Evolutionary conservation across 2,329 filamentous ascomycete genomes (phyloP), one percentile per base, ranked within the genome.

Genomic region (Aspergillus ustus): DNA sequence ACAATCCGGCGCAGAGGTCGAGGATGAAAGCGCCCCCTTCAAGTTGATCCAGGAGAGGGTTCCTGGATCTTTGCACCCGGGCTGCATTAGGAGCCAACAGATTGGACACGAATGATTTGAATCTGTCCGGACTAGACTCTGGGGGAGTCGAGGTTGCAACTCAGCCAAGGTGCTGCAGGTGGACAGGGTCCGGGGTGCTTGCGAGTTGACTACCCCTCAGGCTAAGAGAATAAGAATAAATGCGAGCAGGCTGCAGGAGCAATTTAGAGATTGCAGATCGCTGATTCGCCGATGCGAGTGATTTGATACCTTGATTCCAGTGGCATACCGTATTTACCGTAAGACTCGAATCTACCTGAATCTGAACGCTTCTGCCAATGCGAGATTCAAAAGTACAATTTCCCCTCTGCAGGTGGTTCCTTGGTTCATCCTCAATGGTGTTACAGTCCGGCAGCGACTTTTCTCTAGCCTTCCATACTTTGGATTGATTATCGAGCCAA

Each of bases 171-270:
- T 55, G 29, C 60, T 64, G 63, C 61, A 60, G 62, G 59, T 64
- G 52, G 57, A 64, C 64, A 67, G 60, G 65, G 65, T 67, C 65
- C 48, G 57, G 66, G 66, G 62, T 63, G 40, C 55, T 22, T 59
- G 52, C 29, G 13, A 50, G 46, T 52, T 50, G 44, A 28, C 48
- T 34, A 13, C 34, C 34, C 34, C 34, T 40, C 34, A 40, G 34
- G 34, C 34, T 40, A 40, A 40, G 34, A 40, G 11, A 40, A 40
- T 40, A 40, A 40, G 34, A 40, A 40, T 40, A 40, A 40, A 40
- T 40, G 34, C 34, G 34, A 40, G 15, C 37, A 15, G 44, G 50
- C 45, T 28, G 46, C 44, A 57, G 48, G 55, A 55, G 28, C 37
- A 29, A 54, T n/a, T 37, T 19, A 49, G 45, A 44, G n/a, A 48